These are phyloP conservation scores for Alternaria longipes DNA, from an alignment of 2,329 filamentous ascomycete genomes.

Conservation along the genomic window DNA sequence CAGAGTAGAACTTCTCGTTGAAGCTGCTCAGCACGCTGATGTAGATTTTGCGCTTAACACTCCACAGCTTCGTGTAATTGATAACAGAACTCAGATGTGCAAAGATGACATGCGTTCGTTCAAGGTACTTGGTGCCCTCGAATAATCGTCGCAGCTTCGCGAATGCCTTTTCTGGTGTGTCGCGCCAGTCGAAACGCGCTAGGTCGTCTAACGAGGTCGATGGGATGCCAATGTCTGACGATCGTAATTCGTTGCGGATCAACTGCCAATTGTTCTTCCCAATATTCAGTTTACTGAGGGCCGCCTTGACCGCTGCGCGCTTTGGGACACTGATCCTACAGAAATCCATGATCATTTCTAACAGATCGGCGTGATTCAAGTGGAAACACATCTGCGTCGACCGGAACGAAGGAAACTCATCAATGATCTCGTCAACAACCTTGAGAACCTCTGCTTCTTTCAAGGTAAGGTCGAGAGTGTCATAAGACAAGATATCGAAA, in stretches of 20 bases:
- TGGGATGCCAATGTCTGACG: conserved; percentile 81
- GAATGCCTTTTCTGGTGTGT: conserved; percentile 77
- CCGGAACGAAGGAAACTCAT: conserved; percentile 78
- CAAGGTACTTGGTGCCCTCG: conserved; percentile 62
- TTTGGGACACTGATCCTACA: conserved; percentile 78
- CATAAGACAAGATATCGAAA: conserved; percentile 91
- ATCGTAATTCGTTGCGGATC: conserved; percentile 81
- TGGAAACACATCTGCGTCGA: conserved; percentile 84
- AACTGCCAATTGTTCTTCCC: conserved; percentile 82
- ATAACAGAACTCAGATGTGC: conserved; percentile 82
- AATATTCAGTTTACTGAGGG: conserved; percentile 87
- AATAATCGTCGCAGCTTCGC: conserved; percentile 67
- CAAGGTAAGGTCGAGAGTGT: conserved; percentile 81
- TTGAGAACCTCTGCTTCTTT: conserved; percentile 96
- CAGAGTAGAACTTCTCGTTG: conserved; percentile 87
- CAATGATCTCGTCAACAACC: conserved; percentile 89
- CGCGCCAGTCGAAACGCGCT: conserved; percentile 87
- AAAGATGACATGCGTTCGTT: conserved; percentile 66
- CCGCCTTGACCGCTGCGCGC: conserved; percentile 78
- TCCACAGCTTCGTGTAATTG: conserved; percentile 78
- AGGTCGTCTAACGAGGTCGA: conserved; percentile 92
- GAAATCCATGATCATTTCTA: conserved; percentile 89
- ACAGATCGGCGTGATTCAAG: conserved; percentile 84
- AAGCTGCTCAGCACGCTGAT: conserved; percentile 86
- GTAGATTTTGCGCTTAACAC: conserved; percentile 79